Evolutionary conservation across 2,329 filamentous ascomycete species (phyloP).

Genomic region (Salinomyces thailandicus): DNA sequence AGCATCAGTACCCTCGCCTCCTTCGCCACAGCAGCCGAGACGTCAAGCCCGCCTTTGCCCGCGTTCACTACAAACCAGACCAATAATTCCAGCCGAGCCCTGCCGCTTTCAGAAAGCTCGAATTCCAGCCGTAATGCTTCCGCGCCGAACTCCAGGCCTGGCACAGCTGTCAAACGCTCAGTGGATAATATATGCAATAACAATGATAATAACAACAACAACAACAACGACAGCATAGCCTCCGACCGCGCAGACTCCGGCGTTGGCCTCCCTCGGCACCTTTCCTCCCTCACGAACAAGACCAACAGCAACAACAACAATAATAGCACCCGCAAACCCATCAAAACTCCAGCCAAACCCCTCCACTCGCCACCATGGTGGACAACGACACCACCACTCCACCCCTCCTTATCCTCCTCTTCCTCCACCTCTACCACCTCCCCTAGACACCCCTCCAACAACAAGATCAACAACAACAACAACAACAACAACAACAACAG

Average conservation of each 20-base stretch:
- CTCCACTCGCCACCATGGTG: slow-evolving; percentile 20
- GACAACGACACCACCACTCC: slow-evolving; percentile 23
- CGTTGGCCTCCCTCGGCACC: slow-evolving; percentile 19
- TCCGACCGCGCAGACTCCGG: slow-evolving; percentile 26
- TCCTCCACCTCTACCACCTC: too few relatives aligned
- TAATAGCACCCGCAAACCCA: too few relatives aligned
- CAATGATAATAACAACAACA: neutral
- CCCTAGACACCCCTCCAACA: too few relatives aligned
- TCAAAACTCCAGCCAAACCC: too few relatives aligned
- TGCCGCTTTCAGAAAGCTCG: too few relatives aligned
- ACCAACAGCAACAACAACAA: too few relatives aligned
- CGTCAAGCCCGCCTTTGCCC: neutral
- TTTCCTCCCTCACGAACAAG: too few relatives aligned
- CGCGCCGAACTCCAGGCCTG: slow-evolving; percentile 4
- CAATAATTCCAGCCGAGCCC: neutral
- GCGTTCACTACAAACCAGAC: neutral
- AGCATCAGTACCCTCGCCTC: slow-evolving; percentile 51
- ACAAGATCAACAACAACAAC: too few relatives aligned
- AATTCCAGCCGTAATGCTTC: neutral
- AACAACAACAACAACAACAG: too few relatives aligned
- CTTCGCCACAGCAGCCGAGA: slow-evolving; percentile 53
- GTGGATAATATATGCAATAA: neutral
- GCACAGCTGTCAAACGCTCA: slow-evolving; percentile 8
- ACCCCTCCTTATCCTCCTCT: too few relatives aligned
- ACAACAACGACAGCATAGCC: slow-evolving; percentile 6